Percentiles rank a stretch among this genome's conserved stretches.
phyloP scores from a whole-genome alignment of 768 basidiomycete species.

The Amanita pallidorosea region DNA sequence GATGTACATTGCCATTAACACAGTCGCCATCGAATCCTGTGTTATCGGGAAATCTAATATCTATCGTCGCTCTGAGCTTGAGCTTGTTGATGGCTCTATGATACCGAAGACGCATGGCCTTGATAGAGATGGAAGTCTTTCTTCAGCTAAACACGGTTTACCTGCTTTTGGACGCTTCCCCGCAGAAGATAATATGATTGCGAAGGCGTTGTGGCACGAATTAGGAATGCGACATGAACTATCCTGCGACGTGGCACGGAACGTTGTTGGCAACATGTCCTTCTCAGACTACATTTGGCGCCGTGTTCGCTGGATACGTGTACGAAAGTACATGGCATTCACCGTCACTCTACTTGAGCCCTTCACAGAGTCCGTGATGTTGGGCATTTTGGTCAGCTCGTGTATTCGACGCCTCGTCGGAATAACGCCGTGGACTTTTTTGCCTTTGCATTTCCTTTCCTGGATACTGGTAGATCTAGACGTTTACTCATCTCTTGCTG shows the following conservation, averaged over 20 bases:
- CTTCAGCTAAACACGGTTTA: conserved; percentile 41
- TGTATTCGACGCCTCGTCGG: conserved; percentile 41
- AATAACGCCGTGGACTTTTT: conserved; percentile 42
- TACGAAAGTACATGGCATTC: conserved; percentile 88
- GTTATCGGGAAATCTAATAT: conserved; percentile 96
- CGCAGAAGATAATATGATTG: conserved; percentile 99
- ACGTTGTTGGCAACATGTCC: conserved; percentile 83
- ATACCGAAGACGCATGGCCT: conserved; percentile 23
- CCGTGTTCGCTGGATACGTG: conserved; percentile 93
- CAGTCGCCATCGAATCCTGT: conserved; percentile 83
- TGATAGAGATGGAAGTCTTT: conserved; percentile 6
- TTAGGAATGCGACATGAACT: conserved; percentile 80
- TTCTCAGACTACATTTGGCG: conserved; percentile 79
- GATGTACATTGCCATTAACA: conserved; percentile 94
- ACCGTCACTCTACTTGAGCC: conserved; percentile 85
- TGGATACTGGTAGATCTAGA: conserved; percentile 81
- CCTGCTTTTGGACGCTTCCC: conserved; percentile 79
- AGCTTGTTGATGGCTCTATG: conserved; percentile 58
- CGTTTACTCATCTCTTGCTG: conserved; percentile 69
- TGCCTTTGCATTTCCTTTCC: conserved; percentile 45
- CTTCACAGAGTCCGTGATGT: conserved; percentile 77
- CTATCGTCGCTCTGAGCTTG: conserved; percentile 83
- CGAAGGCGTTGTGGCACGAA: conserved; percentile 86
- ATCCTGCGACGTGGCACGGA: conserved; percentile 83
- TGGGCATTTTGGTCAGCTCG: conserved; percentile 52